A percentile compares a stretch with the other conserved stretches of the same genome.
These are phyloP conservation scores for Chaetomium tenue DNA, from an alignment of 495 filamentous ascomycete species.

Conservation along the genomic window DNA sequence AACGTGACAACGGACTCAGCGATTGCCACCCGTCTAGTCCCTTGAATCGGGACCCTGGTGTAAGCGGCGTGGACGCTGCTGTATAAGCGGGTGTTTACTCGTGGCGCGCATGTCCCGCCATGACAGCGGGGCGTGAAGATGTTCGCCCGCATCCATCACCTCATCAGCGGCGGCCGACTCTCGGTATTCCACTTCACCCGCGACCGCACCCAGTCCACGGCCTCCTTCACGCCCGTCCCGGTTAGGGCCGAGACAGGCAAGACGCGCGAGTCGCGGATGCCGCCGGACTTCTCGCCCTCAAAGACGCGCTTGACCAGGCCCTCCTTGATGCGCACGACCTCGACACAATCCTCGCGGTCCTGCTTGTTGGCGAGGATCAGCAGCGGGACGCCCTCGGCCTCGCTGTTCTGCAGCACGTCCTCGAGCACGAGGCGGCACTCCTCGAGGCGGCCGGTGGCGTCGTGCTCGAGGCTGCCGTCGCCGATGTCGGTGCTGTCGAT, in stretches of 20 bases:
- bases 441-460: conserved; percentile 64
- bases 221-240: conserved; percentile 87
- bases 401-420: conserved; percentile 76
- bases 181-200: conserved; percentile 97
- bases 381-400: conserved; percentile 86
- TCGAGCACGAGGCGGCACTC: conserved; percentile 89
- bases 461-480: conserved; percentile 64
- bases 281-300: conserved; percentile 83
- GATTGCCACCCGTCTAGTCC: too few relatives aligned
- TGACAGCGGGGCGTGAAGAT: neutral
- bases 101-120: neutral
- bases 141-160: conserved; percentile 48
- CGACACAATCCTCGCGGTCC: conserved; percentile 94
- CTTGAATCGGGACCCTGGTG: too few relatives aligned
- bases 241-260: conserved; percentile 87
- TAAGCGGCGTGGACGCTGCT: too few relatives aligned
- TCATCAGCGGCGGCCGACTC: conserved; percentile 85
- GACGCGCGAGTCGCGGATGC: conserved; percentile 84
- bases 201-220: conserved; percentile 90
- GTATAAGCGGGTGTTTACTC: neutral
- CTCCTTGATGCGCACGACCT: conserved; percentile 96
- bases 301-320: conserved; percentile 90
- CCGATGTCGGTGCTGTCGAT: conserved; percentile 92
- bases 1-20: too few relatives aligned
- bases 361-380: conserved; percentile 96